Conservation (phyloP, 1,284 basidiomycete genomes). For the Stereum hirsutum region DNA sequence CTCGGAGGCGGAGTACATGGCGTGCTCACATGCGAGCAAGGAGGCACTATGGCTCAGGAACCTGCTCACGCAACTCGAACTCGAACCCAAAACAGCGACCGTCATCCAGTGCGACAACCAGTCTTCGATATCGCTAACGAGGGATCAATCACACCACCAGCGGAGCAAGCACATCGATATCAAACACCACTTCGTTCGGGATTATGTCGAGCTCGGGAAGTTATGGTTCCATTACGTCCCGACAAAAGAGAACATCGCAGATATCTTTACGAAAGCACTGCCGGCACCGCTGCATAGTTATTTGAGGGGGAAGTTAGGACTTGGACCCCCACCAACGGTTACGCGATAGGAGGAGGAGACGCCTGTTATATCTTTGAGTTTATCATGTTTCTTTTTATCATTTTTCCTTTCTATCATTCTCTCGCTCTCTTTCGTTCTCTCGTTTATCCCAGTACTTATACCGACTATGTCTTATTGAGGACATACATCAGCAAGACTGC, state of each 20-base stretch:
- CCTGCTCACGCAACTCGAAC: neutral
- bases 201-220: neutral
- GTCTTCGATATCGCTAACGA: conserved; percentile 18
- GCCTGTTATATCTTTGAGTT: neutral
- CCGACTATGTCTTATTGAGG: no score
- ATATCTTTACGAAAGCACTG: conserved; percentile 1
- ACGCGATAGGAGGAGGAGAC: neutral
- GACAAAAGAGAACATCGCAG: neutral
- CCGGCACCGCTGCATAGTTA: neutral
- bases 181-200: conserved; percentile 16
- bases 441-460: no score
- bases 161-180: conserved; percentile 26
- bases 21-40: neutral
- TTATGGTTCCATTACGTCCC: neutral
- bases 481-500: no score
- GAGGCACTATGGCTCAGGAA: conserved; percentile 2
- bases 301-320: neutral
- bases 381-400: neutral
- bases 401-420: neutral
- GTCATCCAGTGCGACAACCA: conserved; percentile 6
- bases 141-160: conserved; percentile 17
- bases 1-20: neutral
- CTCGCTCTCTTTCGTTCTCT: neutral
- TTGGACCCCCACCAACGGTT: neutral
- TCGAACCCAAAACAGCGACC: neutral